Evolutionary conservation across 257 asterid species (phyloP), one percentile per base, ranked within the genome.

Genomic region (Salvia hispanica): DNA sequence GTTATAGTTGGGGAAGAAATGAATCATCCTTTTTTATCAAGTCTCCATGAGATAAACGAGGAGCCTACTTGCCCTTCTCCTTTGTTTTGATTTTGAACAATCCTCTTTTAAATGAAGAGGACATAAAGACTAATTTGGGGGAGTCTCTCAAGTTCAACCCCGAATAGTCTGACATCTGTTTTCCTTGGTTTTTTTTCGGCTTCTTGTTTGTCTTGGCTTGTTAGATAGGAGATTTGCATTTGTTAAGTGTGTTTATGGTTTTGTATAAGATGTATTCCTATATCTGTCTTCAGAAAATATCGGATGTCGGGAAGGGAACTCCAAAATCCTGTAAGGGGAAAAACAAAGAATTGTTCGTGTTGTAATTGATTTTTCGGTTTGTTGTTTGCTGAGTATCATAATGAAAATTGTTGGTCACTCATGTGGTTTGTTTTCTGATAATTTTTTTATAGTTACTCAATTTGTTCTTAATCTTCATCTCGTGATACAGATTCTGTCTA

Each of bases 41-140:
- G 92, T 79, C 95, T 91, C 64, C 97, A 91, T 54, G 96, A 91
- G 89, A 86, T 91, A 83, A 89, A 89, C 6, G 95, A 87, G 81
- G 95, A 87, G 73, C 97, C 97, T 12, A 83, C 81, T 58, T 88
- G 95, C 71, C 76, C 88, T 34, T 79, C 91, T 74, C 93, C 4
- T 88, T 86, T 36, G 74, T 75, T 91, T 91, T 5, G 96, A 91
- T 78, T 91, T 91, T 31, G 97, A 91, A 71, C 95, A 86, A 67
- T 67, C 91, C 9, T 80, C 88, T 36, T n/a, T 75, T 91, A 71
- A 82, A 77, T 5, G 97, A 91, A 82, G 96, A 91, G 14, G 96
- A 91, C 62, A 89, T 91, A 60, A 91, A 80, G 80, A 68, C 88
- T 91, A 62, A 88, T 91, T 85, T 93, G 96, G 82, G 36, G 53